These are phyloP conservation scores for Echinosophora koreensis DNA, from an alignment of 306 rosid species.

Conservation along the genomic window DNA sequence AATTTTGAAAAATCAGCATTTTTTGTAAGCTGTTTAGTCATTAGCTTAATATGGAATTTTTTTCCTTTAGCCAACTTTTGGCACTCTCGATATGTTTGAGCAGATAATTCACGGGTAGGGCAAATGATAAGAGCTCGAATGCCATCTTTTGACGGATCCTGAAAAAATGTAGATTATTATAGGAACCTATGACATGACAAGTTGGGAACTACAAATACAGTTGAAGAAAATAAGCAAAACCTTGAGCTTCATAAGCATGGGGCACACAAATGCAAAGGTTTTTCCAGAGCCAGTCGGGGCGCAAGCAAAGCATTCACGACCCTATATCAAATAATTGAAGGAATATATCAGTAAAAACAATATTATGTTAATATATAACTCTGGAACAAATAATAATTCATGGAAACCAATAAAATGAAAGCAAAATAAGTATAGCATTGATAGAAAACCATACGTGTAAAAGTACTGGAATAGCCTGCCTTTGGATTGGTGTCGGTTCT, in stretches of 20 bases:
- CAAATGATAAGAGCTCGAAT: constrained; percentile 87
- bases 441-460: constrained; percentile 72
- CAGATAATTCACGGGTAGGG: constrained; percentile 88
- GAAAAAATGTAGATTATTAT: constrained; percentile 45
- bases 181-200: constrained; percentile 30
- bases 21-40: constrained; percentile 71
- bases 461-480: constrained; percentile 97
- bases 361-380: neutral
- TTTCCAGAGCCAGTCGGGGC: constrained; percentile 99
- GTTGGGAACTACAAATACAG: constrained; percentile 24
- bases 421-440: constrained; percentile 24
- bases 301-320: constrained; percentile 95
- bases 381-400: neutral
- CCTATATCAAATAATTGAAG: constrained; percentile 52
- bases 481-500: constrained; percentile 95
- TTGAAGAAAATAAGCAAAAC: constrained; percentile 53
- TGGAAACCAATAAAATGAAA: neutral
- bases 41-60: constrained; percentile 68
- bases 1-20: constrained; percentile 74
- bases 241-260: constrained; percentile 94
- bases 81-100: constrained; percentile 91
- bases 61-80: constrained; percentile 78
- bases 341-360: constrained; percentile 5
- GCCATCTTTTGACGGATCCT: constrained; percentile 70
- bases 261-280: constrained; percentile 90